Evolutionary conservation across 164 flowering plant genomes (phyloP), one percentile per base, ranked within the genome.

Genomic region (Warburgia ugandensis): DNA sequence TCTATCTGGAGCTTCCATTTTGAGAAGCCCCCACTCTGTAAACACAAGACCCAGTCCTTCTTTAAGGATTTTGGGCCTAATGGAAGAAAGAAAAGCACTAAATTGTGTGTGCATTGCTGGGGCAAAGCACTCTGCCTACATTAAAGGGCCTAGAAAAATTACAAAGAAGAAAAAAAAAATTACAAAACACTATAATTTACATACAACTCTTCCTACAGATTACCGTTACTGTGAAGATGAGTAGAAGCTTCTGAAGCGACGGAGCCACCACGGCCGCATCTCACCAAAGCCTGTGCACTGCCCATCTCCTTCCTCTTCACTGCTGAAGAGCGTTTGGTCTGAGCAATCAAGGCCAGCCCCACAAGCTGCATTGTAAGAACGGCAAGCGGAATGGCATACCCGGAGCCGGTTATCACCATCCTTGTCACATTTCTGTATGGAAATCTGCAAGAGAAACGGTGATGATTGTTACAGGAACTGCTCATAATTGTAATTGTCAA

Each of bases 291-390:
- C 99, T 0, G 99, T 94, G 77, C 99, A 94, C 14, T 79, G 84
- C 37, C 77, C 87, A 22, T 77, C 85, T 7, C 81, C 83, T 61
- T 86, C 96, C 29, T 74, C 78, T 57, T 76, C 76, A 28, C 73
- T 76, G 68, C 97, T 86, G 70, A 94, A 88, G 30, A 92, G 86
- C 22, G 95, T 92, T 62, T 89, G 92, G 59, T 92, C 99, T 1
- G 86, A 84, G 78, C 99, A 92, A 61, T 92, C 99, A 0, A 92
- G 92, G 19, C 84, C 77, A 19, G 97, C 99, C 50, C 95, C 97
- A 48, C 99, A 92, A 0, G 94, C 99, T 53, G 66, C 60, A 69
- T 88, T 92, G 63, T 92, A 92, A 2, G 95, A 77, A 50, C 74
- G 76, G 44, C 99, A 92, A 3, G 97, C 97, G 4, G 99, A 86